Base-by-base conservation (phyloP, 2,329 filamentous ascomycete species). In the Alternaria angustiovoidea region DNA sequence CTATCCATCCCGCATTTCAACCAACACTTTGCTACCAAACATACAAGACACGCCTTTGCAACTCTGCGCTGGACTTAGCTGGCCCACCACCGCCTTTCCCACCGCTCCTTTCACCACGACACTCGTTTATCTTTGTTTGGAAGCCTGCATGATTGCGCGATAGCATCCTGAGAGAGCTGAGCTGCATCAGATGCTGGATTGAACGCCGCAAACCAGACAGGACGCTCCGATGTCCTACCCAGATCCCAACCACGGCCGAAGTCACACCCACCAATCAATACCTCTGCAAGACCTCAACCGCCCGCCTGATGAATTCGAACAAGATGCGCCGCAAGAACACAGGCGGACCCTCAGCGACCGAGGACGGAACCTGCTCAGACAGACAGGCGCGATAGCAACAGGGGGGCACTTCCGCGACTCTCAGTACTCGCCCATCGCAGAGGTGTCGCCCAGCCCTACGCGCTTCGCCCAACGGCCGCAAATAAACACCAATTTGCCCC, bases 231-330 rank as follows among this genome's bases (percentile, higher is more conserved):
- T 84, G 83, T 80, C 83, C 79, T 82, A 82, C 68, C 79, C 81
- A 72, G 81, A 82, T 68, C 78, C 81, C 51, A 74, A 75, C 60
- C 79, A 82, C 69, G 78, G 81, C 63, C 80, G 81, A 66, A 79
- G 80, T 63, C 81, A 84, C 28, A 79, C 80, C 59, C 81, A 83
- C 61, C 85, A 86, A 71, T 89, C 89, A 63, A 94, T 95, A 80
- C 91, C 90, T 61, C 82, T 94, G 59, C 89, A 89, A 77, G 86
- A 82, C 68, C 78, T 83, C 61, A 77, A 77, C 65, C 76, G 75
- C 48, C 78, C 77, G 62, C 76, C 76, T 22, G 78, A 78, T 62
- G 68, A 76, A 36, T 59, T 75, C 48, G 69, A 74, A 44, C 63
- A 73, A 28, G 61, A 67, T 58, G 71, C 71, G 51, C 66, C 72